Evolutionary conservation across 108 stramenopile species (phyloP).

Genomic region (Fistulifera pelliculosa): DNA sequence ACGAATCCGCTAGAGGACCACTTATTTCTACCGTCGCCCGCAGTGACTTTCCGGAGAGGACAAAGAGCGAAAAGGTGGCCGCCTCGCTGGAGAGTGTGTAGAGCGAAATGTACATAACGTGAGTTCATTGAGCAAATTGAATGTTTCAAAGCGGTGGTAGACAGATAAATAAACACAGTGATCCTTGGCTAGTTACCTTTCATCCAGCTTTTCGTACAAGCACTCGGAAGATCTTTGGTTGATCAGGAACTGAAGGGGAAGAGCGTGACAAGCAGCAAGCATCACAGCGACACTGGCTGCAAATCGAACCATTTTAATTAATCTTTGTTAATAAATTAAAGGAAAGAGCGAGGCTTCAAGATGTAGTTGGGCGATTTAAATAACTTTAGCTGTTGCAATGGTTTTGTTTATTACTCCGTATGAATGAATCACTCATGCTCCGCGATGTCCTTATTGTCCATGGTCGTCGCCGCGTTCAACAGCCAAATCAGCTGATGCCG

Average conservation of each 20-base stretch:
- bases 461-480: no score
- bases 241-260: constrained; percentile 36
- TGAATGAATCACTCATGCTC: no score
- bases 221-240: constrained; percentile 33
- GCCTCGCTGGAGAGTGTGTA: constrained; percentile 23
- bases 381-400: no score
- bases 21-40: constrained; percentile 41
- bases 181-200: constrained; percentile 25
- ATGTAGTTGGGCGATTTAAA: no score
- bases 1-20: constrained; percentile 51
- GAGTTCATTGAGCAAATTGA: neutral
- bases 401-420: no score
- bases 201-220: constrained; percentile 33
- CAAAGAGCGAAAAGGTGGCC: constrained; percentile 52
- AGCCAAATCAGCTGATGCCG: no score
- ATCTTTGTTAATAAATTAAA: no score
- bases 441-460: no score
- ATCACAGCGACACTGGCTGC: neutral
- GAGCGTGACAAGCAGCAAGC: neutral
- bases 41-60: constrained; percentile 48
- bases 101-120: neutral
- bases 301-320: neutral
- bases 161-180: neutral
- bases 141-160: neutral
- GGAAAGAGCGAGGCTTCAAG: no score